Base-by-base conservation (phyloP, 176 grass and related monocot genomes). In the Chloris gayana region DNA sequence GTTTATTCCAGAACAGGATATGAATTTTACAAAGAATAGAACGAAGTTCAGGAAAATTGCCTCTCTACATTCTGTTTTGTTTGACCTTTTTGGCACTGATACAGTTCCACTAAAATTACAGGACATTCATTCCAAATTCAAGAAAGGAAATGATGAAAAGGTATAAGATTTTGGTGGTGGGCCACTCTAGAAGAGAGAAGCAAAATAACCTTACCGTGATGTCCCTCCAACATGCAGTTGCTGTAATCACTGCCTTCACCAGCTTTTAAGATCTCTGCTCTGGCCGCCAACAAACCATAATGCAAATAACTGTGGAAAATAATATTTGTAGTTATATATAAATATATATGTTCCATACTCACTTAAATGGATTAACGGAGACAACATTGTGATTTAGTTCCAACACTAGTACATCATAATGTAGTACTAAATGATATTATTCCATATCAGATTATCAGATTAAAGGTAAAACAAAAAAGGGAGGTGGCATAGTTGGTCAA, bases 251-350 rank as follows among this genome's bases (percentile, higher is more conserved):
- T 78, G 37, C 69, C 88, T 82, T 91, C 90, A 17, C 84, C 31
- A 0, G 82, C 81, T 78, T 95, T 95, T 79, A 98, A 88, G 72
- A 95, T 95, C 79, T 98, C 92, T 61, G 92, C 96, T 91, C 96
- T 94, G 81, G 92, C 92, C 64, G 96, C 96, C 87, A 98, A 84
- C 76, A 98, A 77, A 25, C 96, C 96, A 80, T 93, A 98, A 89
- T 79, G 96, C 81, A 98, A 85, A 83, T 98, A 98, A 85, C 96
- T 98, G 82, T 17, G 37, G 71, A 71, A 72, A 75, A 82, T 18
- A 82, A 65, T 46, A 62, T 60, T 84, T 69, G 18, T 19, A 21
- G 59, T 82, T 67, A 89, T 32, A 68, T 29, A 34, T 80, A 44
- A 66, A 82, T 59, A 68, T 34, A 3, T 50, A 25, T 49, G 37